These are phyloP conservation scores for Comarum palustre DNA, from an alignment of 306 rosid species.

Conservation along the genomic window DNA sequence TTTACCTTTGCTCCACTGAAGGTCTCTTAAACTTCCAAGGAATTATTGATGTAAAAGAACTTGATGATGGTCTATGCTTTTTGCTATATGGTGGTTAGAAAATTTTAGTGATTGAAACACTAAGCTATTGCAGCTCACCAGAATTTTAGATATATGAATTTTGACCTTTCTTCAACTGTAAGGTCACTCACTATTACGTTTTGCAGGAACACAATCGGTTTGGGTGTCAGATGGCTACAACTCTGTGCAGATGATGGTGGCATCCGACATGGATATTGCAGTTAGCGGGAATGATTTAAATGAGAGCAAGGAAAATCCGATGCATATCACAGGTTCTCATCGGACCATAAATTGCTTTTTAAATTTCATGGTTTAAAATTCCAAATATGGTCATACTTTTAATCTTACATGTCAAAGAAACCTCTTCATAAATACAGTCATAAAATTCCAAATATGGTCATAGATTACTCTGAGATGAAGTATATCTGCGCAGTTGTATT, in stretches of 20 bases:
- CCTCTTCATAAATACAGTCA: no score
- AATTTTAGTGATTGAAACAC: neutral
- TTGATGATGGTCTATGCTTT: slow-evolving; percentile 2
- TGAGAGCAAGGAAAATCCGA: slow-evolving; percentile 48
- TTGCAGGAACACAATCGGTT: slow-evolving; percentile 67
- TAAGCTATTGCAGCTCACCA: neutral
- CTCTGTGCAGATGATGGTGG: slow-evolving; percentile 57
- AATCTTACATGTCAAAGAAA: slow-evolving; percentile 3
- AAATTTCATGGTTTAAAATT: slow-evolving; percentile 12
- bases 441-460: neutral
- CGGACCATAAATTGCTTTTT: slow-evolving; percentile 19
- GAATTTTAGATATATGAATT: slow-evolving; percentile 13
- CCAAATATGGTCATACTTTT: neutral
- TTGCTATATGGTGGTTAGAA: neutral
- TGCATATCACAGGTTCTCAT: slow-evolving; percentile 57
- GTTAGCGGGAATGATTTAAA: slow-evolving; percentile 40
- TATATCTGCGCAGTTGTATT: neutral
- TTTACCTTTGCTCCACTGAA: slow-evolving; percentile 20
- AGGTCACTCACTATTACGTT: slow-evolving; percentile 8
- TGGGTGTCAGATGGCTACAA: slow-evolving; percentile 83
- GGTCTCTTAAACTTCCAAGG: neutral
- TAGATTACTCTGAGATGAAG: neutral
- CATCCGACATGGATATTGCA: slow-evolving; percentile 47
- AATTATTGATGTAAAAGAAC: neutral
- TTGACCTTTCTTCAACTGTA: slow-evolving; percentile 12